Evolutionary conservation across 2,329 filamentous ascomycete species (phyloP).

Genomic region (Trichoderma sp.): DNA sequence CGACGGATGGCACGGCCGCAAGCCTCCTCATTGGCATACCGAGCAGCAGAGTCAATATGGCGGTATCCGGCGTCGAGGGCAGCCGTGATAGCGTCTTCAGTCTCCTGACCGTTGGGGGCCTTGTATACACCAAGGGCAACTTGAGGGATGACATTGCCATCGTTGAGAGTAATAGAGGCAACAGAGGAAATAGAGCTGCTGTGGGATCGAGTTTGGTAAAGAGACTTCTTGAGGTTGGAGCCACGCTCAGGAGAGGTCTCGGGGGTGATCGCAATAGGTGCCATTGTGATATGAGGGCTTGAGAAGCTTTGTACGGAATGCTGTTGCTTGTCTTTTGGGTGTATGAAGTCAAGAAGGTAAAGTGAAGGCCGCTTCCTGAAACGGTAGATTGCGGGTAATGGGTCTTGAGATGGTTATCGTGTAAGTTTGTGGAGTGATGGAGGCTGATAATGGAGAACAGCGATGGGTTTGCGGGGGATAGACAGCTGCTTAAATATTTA

Average conservation of each 20-base stretch:
- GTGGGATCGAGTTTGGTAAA: slow-evolving; percentile 33
- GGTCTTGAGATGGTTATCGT: neutral
- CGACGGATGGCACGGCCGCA: slow-evolving; percentile 74
- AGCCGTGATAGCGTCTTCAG: slow-evolving; percentile 61
- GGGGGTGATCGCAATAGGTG: slow-evolving; percentile 44
- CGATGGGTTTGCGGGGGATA: slow-evolving; percentile 23
- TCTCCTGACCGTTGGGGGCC: slow-evolving; percentile 57
- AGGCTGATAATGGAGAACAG: slow-evolving; percentile 10
- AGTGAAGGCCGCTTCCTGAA: neutral
- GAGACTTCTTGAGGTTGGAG: slow-evolving; percentile 39
- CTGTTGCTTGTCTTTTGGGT: neutral
- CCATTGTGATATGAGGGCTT: slow-evolving; percentile 37
- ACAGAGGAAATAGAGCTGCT: slow-evolving; percentile 36
- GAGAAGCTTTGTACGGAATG: neutral
- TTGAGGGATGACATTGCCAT: slow-evolving; percentile 69
- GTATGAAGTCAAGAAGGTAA: neutral
- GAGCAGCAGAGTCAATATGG: slow-evolving; percentile 59
- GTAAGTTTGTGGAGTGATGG: slow-evolving; percentile 27
- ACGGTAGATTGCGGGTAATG: neutral
- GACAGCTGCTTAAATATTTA: slow-evolving; percentile 32
- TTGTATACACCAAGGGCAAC: slow-evolving; percentile 55
- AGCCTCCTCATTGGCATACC: slow-evolving; percentile 68
- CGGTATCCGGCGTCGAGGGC: slow-evolving; percentile 62
- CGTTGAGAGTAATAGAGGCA: slow-evolving; percentile 65
- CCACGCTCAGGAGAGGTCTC: slow-evolving; percentile 41